Base-by-base conservation (phyloP, 257 asterid genomes). In the Scutellaria minor region DNA sequence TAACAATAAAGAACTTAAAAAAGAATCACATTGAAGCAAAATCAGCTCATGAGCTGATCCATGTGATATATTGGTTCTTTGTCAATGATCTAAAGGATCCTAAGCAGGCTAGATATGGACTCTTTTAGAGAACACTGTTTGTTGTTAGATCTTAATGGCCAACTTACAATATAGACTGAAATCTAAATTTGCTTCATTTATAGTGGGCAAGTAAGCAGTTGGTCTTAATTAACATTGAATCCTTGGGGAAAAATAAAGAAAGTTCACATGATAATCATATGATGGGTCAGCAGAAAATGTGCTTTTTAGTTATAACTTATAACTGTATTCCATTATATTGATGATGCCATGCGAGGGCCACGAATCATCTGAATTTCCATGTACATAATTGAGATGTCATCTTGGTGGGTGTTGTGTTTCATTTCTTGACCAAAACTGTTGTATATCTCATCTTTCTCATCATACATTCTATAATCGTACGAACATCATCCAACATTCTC, bases 361-460 rank as follows among this genome's bases (percentile, higher is more conserved):
- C 48, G 42, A 40, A 45, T 73, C 68, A 78, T 64, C 66, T 64
- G 35, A 70, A 57, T 59, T 39, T 71, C 53, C 60, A 71, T 56
- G 50, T 52, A 53, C 76, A 74, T 73, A 9, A 83, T 81, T 84
- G 67, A 80, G 77, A 62, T 80, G 83, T 69, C 52, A 41, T 78
- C 65, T 51, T 80, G 79, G 75, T 79, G 72, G 86, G 81, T 79
- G 60, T 20, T 66, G 76, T 60, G 52, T 63, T 57, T 39, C 64
- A 55, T 77, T 67, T 76, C 71, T 31, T 68, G 70, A 70, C 69
- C 79, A 61, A 31, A 80, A 66, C 80, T 78, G 80, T 72, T 66
- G 45, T 74, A 68, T 59, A 65, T 75, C 70, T 57, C 79, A 63
- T 76, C 48, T 79, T 47, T 47, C 56, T 46, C 18, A 45, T 83